Evolutionary conservation across 1,139 yeast genomes (phyloP), one percentile per base, ranked within the genome.

Genomic region (Yueomyces sp.): DNA sequence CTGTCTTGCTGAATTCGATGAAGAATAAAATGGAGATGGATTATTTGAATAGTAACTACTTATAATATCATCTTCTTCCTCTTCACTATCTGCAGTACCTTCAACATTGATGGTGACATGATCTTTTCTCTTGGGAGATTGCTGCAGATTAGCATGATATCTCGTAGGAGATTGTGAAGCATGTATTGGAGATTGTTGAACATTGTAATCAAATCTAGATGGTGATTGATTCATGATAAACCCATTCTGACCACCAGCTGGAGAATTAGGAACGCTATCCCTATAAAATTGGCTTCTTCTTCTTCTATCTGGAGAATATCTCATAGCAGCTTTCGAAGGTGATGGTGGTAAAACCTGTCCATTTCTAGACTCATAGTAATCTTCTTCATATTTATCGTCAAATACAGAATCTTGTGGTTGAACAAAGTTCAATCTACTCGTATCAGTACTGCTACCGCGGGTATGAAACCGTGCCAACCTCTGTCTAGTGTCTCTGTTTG

Each of bases 41-140:
- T 37, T 40, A n/a, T 42, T 43, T 3, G 44, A 32, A 41, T 52
- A 48, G 36, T 50, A 50, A 31, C 52, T 48, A 36, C 48, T 45
- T 11, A 45, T 44, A 27, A 46, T 41, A 40, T 49, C 47, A n/a
- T 44, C 48, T 8, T 37, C 37, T 11, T 43, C 28, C 6, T 43
- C 42, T 28, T 42, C 45, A 32, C 41, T 43, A 37, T 39, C 40
- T 11, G 40, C 29, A 35, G 38, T 39, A n/a, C 33, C 36, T 4
- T 9, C 35, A 29, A 69, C 63, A 28, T 73, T 68, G 9, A 73
- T 62, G 8, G 76, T 62, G 11, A 75, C 69, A 3, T 73, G 71
- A 41, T 64, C 66, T 40, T 69, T 69, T 56, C 85, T 73, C 45
- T 68, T 72, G 33, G 91, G 91, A 0, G 87, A 80, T 52, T 80